Evolutionary conservation across 179 eudicot species (phyloP), one percentile per base, ranked within the genome.

Genomic region (Pouteria campechiana): DNA sequence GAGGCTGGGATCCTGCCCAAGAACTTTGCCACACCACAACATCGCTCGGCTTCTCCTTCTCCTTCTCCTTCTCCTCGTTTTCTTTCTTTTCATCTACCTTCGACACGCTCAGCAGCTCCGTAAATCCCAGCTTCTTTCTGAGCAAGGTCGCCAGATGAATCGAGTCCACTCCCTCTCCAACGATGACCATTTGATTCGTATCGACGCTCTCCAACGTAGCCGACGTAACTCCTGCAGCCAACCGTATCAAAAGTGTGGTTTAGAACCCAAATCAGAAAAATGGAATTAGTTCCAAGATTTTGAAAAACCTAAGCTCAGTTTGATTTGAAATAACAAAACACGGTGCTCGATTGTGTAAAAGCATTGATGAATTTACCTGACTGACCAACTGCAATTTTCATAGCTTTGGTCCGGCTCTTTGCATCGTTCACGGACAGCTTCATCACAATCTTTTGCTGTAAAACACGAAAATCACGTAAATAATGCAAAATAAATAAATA

Each of bases 371-470:
- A 47, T n/a, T 27, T 57, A 57, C 63, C 55, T 0, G 20, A 27
- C 2, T 21, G 17, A 29, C 43, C 35, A 44, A 50, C 55, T 2
- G 34, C 25, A 36, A 27, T 41, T 19, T 48, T 24, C 17, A 58
- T 7, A 38, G 63, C 63, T 29, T 48, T 57, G 12, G 36, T 18
- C 19, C 63, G 54, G 24, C 42, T 30, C n/a, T 48, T 57, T 8
- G 23, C 22, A 16, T 42, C 49, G 10, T 31, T 20, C 36, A 58
- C 32, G 6, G 44, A 33, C 16, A 58, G 35, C 31, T n/a, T 25
- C 13, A 58, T 31, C 14, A 58, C 34, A 12, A 58, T 32, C 54
- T 58, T 58, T 41, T 41, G 29, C 63, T 58, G 50, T 52, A 49
- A 49, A n/a, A n/a, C n/a, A n/a, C n/a, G n/a, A n/a, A n/a, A n/a